Evolutionary conservation across 2,329 filamentous ascomycete species (phyloP), one percentile per base, ranked within the genome.

Genomic region (Neophaeococcomyces aloes): DNA sequence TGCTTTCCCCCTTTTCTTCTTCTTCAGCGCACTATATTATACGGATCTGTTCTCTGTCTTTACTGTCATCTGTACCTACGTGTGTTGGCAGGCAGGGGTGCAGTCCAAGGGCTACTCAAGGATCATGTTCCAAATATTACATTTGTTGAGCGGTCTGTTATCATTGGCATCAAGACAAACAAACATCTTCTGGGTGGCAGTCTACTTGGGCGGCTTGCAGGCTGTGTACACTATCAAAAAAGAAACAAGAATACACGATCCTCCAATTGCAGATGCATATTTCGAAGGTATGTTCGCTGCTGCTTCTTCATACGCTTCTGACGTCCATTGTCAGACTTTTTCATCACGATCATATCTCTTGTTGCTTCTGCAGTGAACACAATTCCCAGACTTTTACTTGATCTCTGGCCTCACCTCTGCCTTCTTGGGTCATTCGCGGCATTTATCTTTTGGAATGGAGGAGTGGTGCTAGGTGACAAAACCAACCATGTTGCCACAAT

Each of bases 391-490:
- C 42, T 57, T 17, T 29, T 75, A 5, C 60, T 60, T 33, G 66
- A 68, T 35, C 54, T 69, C 5, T 46, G 61, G 15, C 55, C 62
- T 14, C 76, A 78, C 48, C 52, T 89, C 7, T 54, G 72, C 1
- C 68, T 93, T 1, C 63, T 95, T 6, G 59, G 59, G 0, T 64
- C 76, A 0, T 98, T 98, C 58, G 75, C 63, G 2, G 68, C 61
- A 1, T 96, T 96, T 59, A 80, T 96, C 0, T 54, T 73, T 7
- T 91, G 83, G 83, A 98, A 98, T 55, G 83, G 84, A 5, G 81
- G 88, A 8, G 89, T 98, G 14, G 91, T 96, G 1, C 75, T 98
- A 2, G 88, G 85, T 83, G 91, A 98, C 64, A 96, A 95, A 65
- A 81, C 85, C 19, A 95, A 94, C 58, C 91, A 98, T 57, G 73